Percentiles rank a stretch among this genome's conserved stretches.
Evolutionary conservation across 805 yeast genomes (phyloP).

Genomic region (Pichia nanzhaoensis): DNA sequence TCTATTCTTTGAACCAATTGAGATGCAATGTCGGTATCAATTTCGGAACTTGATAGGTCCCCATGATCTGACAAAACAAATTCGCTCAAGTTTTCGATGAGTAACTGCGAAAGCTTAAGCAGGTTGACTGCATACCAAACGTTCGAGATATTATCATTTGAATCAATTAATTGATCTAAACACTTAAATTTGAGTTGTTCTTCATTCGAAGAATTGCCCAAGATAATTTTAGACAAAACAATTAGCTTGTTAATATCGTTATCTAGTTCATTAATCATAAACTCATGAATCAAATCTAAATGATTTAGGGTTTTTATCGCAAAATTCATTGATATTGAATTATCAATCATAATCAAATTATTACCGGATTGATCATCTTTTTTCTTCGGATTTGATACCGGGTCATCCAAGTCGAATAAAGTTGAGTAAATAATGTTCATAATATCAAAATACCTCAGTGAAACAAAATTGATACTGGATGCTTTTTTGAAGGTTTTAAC

Average conservation of each 20-base stretch:
- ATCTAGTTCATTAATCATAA: slow-evolving; percentile 26
- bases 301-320: slow-evolving; percentile 23
- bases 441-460: slow-evolving; percentile 24
- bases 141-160: slow-evolving; percentile 11
- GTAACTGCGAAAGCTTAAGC: slow-evolving; percentile 24
- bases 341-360: slow-evolving; percentile 4
- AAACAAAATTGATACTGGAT: slow-evolving; percentile 24
- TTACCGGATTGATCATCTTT: slow-evolving; percentile 15
- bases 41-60: slow-evolving; percentile 17
- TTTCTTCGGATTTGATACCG: slow-evolving; percentile 11
- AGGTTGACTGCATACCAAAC: slow-evolving; percentile 25
- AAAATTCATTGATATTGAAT: slow-evolving; percentile 13
- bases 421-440: slow-evolving; percentile 20
- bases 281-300: slow-evolving; percentile 24
- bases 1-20: slow-evolving; percentile 32
- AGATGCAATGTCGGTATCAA: slow-evolving; percentile 20
- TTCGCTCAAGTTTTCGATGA: slow-evolving; percentile 27
- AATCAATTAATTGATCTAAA: slow-evolving; percentile 14
- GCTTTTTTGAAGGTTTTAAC: slow-evolving; percentile 20
- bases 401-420: slow-evolving; percentile 19
- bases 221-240: slow-evolving; percentile 23
- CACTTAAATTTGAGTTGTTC: slow-evolving; percentile 17
- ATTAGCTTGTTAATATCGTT: slow-evolving; percentile 31
- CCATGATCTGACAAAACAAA: slow-evolving; percentile 28
- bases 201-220: slow-evolving; percentile 12